Evolutionary conservation across 208 protist species (phyloP).

Genomic region (Leishmania aethiopica): DNA sequence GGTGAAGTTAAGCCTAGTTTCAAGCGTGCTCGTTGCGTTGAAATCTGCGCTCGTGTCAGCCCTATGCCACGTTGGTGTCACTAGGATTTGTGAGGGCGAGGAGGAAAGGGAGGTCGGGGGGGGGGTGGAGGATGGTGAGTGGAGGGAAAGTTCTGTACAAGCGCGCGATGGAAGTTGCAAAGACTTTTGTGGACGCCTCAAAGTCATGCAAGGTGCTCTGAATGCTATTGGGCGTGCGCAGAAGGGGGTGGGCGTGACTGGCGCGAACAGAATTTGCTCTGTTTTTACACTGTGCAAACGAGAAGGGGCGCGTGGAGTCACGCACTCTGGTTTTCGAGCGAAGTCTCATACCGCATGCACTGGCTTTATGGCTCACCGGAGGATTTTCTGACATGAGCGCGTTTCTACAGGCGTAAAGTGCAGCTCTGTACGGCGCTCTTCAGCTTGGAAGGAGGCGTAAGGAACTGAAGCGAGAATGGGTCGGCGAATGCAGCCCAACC

Average conservation of each 20-base stretch:
- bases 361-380: too few species aligned
- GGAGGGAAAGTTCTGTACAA: not conserved
- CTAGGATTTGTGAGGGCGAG: not conserved
- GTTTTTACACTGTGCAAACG: not conserved
- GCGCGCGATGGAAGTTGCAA: not conserved
- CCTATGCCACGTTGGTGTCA: not conserved
- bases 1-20: not conserved
- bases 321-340: not conserved
- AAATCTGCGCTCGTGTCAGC: not conserved
- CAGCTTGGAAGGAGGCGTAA: not conserved
- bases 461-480: not conserved
- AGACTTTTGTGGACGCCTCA: not conserved
- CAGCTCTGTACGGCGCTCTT: not conserved
- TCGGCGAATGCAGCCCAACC: not conserved
- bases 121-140: not conserved
- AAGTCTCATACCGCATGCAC: not conserved
- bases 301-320: not conserved
- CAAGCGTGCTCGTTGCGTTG: not conserved
- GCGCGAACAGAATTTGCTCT: not conserved
- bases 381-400: not conserved
- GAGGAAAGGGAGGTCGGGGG: not conserved
- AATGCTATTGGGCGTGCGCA: too few species aligned
- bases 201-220: not conserved
- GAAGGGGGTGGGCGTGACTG: not conserved
- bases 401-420: not conserved